Evolutionary conservation across 148 eudicot genomes (phyloP).

Genomic region (Rhododendron kiyosumense): DNA sequence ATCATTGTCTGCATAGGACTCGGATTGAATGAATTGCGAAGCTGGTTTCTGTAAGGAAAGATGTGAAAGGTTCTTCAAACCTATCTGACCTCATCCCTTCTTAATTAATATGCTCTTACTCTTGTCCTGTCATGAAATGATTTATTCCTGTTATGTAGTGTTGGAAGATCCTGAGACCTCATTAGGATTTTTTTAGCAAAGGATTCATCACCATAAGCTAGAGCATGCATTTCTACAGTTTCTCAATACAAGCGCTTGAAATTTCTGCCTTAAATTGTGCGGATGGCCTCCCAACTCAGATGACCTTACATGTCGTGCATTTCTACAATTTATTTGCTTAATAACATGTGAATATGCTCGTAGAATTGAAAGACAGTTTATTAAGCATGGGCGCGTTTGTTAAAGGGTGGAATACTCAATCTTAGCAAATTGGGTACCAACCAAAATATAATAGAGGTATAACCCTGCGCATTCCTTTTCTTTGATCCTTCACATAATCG

Average conservation of each 20-base stretch:
- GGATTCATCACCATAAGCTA: neutral
- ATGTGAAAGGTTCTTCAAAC: neutral
- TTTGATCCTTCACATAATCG: too few relatives aligned
- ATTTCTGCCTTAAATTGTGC: neutral
- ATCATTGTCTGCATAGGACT: neutral
- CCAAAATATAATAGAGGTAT: neutral
- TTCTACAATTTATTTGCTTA: neutral
- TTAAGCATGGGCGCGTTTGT: neutral
- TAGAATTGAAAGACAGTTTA: neutral
- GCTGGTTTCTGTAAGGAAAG: neutral
- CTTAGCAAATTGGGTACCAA: neutral
- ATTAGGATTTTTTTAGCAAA: neutral
- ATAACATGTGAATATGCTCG: neutral
- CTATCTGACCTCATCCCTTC: neutral
- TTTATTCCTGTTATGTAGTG: too few relatives aligned
- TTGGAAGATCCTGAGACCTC: neutral
- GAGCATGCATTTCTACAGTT: neutral
- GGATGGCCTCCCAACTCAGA: neutral
- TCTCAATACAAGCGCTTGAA: neutral
- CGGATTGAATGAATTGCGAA: neutral
- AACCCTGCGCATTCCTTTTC: neutral
- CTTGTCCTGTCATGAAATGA: too few relatives aligned
- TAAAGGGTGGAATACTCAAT: neutral
- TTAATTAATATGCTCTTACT: too few relatives aligned
- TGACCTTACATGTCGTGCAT: neutral